Evolutionary conservation across 768 basidiomycete genomes (phyloP).

Genomic region (Hemileccinum rubropunctum): DNA sequence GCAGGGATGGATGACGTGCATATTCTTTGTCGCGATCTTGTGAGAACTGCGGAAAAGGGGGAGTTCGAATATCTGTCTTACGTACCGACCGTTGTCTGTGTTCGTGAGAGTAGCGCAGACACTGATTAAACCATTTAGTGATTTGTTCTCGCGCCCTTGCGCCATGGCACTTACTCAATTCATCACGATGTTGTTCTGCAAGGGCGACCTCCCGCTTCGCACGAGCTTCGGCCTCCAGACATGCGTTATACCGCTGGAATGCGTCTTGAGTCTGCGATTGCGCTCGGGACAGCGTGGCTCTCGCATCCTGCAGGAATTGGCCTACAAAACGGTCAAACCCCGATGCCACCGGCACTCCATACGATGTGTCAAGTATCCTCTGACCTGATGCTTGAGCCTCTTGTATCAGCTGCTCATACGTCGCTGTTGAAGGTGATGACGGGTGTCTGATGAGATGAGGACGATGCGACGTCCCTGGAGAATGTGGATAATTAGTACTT

Average conservation of each 20-base stretch:
- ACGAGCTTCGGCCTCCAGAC: slow-evolving; percentile 64
- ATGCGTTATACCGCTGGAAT: slow-evolving; percentile 65
- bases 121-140: slow-evolving; percentile 25
- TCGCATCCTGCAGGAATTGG: slow-evolving; percentile 61
- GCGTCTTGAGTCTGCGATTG: slow-evolving; percentile 73
- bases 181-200: slow-evolving; percentile 70
- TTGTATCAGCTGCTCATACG: slow-evolving; percentile 51
- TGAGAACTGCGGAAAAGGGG: slow-evolving; percentile 17
- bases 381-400: slow-evolving; percentile 62
- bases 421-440: slow-evolving; percentile 49
- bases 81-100: slow-evolving; percentile 34
- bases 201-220: slow-evolving; percentile 60
- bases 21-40: slow-evolving; percentile 28
- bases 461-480: slow-evolving; percentile 29
- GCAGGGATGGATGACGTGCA: slow-evolving; percentile 30
- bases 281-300: slow-evolving; percentile 56
- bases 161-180: slow-evolving; percentile 38
- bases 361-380: slow-evolving; percentile 21
- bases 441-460: slow-evolving; percentile 43
- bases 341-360: background rate
- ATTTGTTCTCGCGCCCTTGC: slow-evolving; percentile 12
- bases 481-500: slow-evolving; percentile 31
- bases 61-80: slow-evolving; percentile 14
- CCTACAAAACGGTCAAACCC: slow-evolving; percentile 35
- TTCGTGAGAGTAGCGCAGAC: slow-evolving; percentile 35